These are phyloP conservation scores for Aspergillus unguis DNA, from an alignment of 2,329 filamentous ascomycete genomes.

Conservation along the genomic window DNA sequence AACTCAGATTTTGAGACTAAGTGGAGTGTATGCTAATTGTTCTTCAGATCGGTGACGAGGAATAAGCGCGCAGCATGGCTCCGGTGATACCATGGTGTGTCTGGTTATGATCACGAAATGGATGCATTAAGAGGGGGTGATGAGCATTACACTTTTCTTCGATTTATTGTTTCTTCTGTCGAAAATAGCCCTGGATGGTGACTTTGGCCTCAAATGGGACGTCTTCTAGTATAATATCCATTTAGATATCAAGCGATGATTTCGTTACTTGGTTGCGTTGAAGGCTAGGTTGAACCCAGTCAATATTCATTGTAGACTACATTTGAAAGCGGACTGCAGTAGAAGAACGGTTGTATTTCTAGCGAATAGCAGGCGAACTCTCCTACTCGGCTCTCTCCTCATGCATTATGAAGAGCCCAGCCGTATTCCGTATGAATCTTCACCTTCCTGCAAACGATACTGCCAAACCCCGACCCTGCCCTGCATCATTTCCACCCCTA, in stretches of 20 bases:
- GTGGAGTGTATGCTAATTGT: conserved; percentile 20
- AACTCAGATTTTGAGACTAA: background rate
- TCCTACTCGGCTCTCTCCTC: too few relatives aligned
- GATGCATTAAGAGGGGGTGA: conserved; percentile 50
- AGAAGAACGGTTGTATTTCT: too few relatives aligned
- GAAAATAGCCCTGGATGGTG: conserved; percentile 23
- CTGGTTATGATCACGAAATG: conserved; percentile 29
- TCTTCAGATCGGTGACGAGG: conserved; percentile 60
- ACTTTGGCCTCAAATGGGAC: conserved; percentile 4
- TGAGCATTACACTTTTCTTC: conserved; percentile 26
- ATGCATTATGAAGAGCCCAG: too few relatives aligned
- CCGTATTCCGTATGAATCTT: too few relatives aligned
- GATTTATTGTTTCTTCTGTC: conserved; percentile 21
- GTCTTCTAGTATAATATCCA: conserved; percentile 21
- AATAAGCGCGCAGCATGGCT: conserved; percentile 31
- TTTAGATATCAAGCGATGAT: conserved; percentile 20
- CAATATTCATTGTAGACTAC: background rate
- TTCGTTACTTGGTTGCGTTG: conserved; percentile 8
- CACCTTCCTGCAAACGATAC: too few relatives aligned
- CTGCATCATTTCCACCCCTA: background rate
- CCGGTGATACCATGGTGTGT: conserved; percentile 13
- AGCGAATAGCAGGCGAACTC: too few relatives aligned
- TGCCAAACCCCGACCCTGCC: background rate
- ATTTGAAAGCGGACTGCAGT: too few relatives aligned
- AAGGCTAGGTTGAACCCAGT: background rate